Evolutionary conservation across 768 basidiomycete species (phyloP).

Genomic region (Cyclocybe aegerita): DNA sequence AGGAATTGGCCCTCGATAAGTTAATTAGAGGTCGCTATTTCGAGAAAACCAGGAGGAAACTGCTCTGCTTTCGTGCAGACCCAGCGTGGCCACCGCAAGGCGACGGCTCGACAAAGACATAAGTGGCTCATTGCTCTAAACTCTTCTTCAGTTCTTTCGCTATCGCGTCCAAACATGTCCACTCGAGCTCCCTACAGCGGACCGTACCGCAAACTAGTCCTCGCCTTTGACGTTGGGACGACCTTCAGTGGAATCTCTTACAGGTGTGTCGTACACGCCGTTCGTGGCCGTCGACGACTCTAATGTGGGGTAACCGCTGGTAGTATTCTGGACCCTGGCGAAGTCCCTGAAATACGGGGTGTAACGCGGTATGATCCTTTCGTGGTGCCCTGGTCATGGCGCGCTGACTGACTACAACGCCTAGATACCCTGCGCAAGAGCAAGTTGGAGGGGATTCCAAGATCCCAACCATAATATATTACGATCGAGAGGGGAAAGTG

Average conservation of each 20-base stretch:
- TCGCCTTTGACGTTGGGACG: slow-evolving; percentile 54
- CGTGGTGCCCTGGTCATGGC: background rate
- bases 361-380: slow-evolving; percentile 29
- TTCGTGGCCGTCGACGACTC: background rate
- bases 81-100: background rate
- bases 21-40: no score
- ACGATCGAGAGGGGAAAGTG: slow-evolving; percentile 37
- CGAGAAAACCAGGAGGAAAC: background rate
- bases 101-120: background rate
- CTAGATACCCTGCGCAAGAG: slow-evolving; percentile 48
- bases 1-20: no score
- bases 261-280: slow-evolving; percentile 15
- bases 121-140: background rate
- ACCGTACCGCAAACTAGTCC: slow-evolving; percentile 37
- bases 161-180: slow-evolving; percentile 9
- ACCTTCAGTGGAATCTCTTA: slow-evolving; percentile 53
- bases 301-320: background rate
- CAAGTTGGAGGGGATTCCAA: slow-evolving; percentile 45
- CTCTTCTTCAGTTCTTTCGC: background rate
- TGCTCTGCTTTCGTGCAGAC: background rate
- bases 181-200: slow-evolving; percentile 38
- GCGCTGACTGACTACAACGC: background rate
- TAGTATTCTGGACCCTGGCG: slow-evolving; percentile 35
- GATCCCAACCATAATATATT: slow-evolving; percentile 48
- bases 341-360: slow-evolving; percentile 30